A percentile compares a stretch with the other conserved stretches of the same genome.
Evolutionary conservation across 108 stramenopile genomes (phyloP).

Genomic region (Aureococcus anophagefferens): DNA sequence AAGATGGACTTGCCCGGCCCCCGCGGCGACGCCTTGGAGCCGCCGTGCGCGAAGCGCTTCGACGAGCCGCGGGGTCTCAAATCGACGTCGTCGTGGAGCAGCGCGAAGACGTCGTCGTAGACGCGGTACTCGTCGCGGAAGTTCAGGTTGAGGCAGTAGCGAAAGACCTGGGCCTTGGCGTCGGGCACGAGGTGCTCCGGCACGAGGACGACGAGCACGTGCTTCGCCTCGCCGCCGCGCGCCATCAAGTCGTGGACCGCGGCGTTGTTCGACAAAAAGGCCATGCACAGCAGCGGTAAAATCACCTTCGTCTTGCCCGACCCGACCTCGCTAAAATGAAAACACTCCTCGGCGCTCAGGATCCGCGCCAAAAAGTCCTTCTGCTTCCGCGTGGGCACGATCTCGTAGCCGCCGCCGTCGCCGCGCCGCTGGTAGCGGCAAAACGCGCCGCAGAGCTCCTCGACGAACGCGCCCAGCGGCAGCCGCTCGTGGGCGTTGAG

Average conservation of each 20-base stretch:
- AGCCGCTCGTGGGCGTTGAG: constrained; percentile 31
- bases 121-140: constrained; percentile 43
- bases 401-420: constrained; percentile 39
- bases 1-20: constrained; percentile 34
- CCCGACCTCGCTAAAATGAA: constrained; percentile 45
- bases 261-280: constrained; percentile 35
- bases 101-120: constrained; percentile 43
- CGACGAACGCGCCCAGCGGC: constrained; percentile 39
- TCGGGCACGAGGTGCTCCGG: constrained; percentile 46
- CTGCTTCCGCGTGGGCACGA: constrained; percentile 44
- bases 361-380: constrained; percentile 39
- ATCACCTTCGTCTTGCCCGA: constrained; percentile 21
- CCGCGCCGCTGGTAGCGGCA: constrained; percentile 40
- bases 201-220: constrained; percentile 38
- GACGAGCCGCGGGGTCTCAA: no score
- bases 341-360: constrained; percentile 39
- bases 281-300: constrained; percentile 39
- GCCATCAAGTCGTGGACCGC: constrained; percentile 3
- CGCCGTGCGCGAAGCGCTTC: no score
- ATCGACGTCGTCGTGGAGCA: constrained; percentile 28
- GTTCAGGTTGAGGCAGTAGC: constrained; percentile 45
- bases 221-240: constrained; percentile 40
- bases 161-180: constrained; percentile 38
- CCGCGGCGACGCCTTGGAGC: no score
- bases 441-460: constrained; percentile 36